phyloP scores from a whole-genome alignment of 1,139 yeast genomes.

The Candida tropicalis region DNA sequence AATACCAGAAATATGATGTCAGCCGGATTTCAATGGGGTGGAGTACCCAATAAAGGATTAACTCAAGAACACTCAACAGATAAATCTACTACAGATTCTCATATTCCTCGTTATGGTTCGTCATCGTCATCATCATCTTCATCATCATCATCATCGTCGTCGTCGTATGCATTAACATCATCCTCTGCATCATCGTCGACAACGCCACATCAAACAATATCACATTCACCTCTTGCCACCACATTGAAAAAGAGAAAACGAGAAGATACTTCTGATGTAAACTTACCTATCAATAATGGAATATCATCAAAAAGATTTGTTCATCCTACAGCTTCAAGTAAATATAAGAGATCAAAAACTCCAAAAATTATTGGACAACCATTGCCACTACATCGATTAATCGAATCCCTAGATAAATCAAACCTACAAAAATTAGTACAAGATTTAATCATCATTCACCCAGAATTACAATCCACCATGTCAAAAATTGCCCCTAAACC shows the following conservation, averaged over 20 bases:
- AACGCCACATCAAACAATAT: conserved; percentile 3
- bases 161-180: not conserved
- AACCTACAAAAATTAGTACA: conserved; percentile 56
- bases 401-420: conserved; percentile 66
- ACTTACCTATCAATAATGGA: not conserved
- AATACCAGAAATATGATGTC: conserved; percentile 23
- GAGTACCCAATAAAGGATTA: conserved; percentile 16
- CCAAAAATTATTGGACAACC: conserved; percentile 51
- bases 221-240: conserved; percentile 5
- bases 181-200: conserved; percentile 4
- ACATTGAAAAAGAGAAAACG: conserved; percentile 16
- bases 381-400: conserved; percentile 60
- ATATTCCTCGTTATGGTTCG: conserved; percentile 1
- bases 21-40: conserved; percentile 41
- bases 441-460: conserved; percentile 58
- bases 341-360: conserved; percentile 36
- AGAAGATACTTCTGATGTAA: conserved; percentile 4
- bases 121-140: conserved; percentile 1
- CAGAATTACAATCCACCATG: conserved; percentile 60
- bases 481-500: conserved; percentile 60
- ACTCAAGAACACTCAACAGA: not conserved
- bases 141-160: not conserved
- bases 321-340: conserved; percentile 7
- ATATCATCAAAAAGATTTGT: conserved; percentile 5
- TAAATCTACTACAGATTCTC: not conserved